These are phyloP conservation scores for Hemileccinum impolitum DNA, from an alignment of 768 basidiomycete species.

Conservation along the genomic window DNA sequence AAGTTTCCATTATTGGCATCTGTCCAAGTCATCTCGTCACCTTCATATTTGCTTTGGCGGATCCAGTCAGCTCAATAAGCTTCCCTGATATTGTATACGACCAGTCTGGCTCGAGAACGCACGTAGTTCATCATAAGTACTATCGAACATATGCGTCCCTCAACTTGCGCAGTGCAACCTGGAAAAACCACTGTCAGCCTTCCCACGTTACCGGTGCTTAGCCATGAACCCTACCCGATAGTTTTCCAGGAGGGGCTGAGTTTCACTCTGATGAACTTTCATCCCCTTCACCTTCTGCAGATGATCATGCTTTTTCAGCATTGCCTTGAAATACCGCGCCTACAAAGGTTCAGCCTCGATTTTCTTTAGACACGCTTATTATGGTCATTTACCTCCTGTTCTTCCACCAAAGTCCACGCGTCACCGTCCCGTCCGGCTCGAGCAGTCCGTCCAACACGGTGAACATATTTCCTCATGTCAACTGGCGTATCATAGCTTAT, in stretches of 20 bases:
- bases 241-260: conserved; percentile 48
- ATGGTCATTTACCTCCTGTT: conserved; percentile 65
- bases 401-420: conserved; percentile 95
- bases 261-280: conserved; percentile 58
- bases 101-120: neutral
- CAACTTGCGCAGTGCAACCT: conserved; percentile 30
- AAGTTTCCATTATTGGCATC: conserved; percentile 10
- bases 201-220: neutral
- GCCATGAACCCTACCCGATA: conserved; percentile 60
- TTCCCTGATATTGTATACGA: too few relatives aligned
- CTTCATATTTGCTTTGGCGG: neutral
- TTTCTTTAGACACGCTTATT: neutral
- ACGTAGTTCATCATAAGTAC: neutral
- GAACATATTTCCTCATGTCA: conserved; percentile 98
- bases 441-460: conserved; percentile 94
- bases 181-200: conserved; percentile 5
- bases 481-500: conserved; percentile 94
- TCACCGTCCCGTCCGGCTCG: conserved; percentile 85
- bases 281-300: conserved; percentile 64
- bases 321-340: conserved; percentile 85
- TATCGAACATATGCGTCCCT: conserved; percentile 27
- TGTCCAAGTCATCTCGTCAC: conserved; percentile 1
- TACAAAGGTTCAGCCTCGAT: conserved; percentile 27
- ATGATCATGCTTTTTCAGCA: conserved; percentile 73
- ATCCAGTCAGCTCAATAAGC: too few relatives aligned